These are phyloP conservation scores for Tulasnella sp. DNA, from an alignment of 768 basidiomycete genomes.

Conservation along the genomic window DNA sequence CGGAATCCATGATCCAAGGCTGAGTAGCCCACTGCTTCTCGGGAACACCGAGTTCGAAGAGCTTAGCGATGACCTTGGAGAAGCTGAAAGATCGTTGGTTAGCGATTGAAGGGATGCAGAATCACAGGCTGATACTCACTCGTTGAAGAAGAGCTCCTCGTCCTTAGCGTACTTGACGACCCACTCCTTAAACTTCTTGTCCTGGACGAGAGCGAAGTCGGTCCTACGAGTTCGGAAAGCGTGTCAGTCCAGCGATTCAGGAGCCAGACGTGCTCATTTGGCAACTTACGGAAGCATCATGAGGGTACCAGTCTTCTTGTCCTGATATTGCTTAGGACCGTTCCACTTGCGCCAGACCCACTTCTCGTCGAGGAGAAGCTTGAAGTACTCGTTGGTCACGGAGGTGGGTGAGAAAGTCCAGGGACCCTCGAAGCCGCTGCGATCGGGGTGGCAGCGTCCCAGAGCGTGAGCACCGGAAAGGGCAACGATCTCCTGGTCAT, in stretches of 20 bases:
- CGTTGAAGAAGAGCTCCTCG: constrained; percentile 88
- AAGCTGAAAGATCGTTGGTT: constrained; percentile 58
- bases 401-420: constrained; percentile 95
- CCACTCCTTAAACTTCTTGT: constrained; percentile 90
- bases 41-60: constrained; percentile 95
- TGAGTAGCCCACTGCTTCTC: constrained; percentile 73
- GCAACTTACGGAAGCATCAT: constrained; percentile 93
- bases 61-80: constrained; percentile 70
- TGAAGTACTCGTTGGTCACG: constrained; percentile 84
- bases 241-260: constrained; percentile 20
- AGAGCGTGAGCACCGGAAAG: constrained; percentile 94
- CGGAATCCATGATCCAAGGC: constrained; percentile 70
- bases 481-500: constrained; percentile 97
- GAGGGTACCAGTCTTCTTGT: constrained; percentile 82
- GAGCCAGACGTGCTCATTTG: background rate
- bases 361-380: constrained; percentile 85
- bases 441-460: constrained; percentile 88
- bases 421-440: constrained; percentile 88
- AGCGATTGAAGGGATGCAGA: background rate
- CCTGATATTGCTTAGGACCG: constrained; percentile 91
- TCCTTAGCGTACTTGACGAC: constrained; percentile 86
- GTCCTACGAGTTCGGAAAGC: constrained; percentile 52
- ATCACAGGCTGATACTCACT: constrained; percentile 57
- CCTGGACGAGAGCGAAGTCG: constrained; percentile 85
- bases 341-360: constrained; percentile 97